Conservation (phyloP, 441 rosid genomes). For the Macaranga tanarius region DNA sequence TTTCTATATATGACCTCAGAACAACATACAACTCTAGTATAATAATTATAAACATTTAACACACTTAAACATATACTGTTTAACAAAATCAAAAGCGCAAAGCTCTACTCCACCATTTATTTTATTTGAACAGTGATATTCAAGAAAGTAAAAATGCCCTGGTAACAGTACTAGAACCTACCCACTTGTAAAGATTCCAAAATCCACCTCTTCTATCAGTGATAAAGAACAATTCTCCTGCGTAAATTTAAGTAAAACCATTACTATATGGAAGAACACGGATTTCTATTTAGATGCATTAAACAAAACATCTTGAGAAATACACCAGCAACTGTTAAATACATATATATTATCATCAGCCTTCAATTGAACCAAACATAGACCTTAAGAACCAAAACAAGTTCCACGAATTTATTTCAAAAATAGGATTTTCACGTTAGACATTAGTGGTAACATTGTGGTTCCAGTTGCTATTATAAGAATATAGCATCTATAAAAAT, state of each 20-base stretch:
- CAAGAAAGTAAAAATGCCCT: too few species aligned
- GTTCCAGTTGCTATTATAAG: neutral
- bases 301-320: neutral
- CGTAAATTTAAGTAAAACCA: constrained; percentile 22
- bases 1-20: neutral
- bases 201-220: constrained; percentile 77
- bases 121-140: neutral
- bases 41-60: neutral
- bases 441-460: neutral
- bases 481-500: neutral
- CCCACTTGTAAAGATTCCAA: constrained; percentile 96
- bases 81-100: neutral
- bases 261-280: constrained; percentile 7
- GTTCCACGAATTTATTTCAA: neutral
- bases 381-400: constrained; percentile 1
- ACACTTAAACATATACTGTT: neutral
- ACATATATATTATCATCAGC: neutral
- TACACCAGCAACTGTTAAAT: neutral
- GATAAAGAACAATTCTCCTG: constrained; percentile 87
- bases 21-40: neutral
- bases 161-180: constrained; percentile 25
- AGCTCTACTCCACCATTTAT: neutral
- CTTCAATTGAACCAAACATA: constrained; percentile 4
- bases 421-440: neutral
- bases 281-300: neutral